A percentile compares a stretch with the other conserved stretches of the same genome.
Conservation (phyloP, 495 filamentous ascomycete genomes). For the Cetradonia linearis region DNA sequence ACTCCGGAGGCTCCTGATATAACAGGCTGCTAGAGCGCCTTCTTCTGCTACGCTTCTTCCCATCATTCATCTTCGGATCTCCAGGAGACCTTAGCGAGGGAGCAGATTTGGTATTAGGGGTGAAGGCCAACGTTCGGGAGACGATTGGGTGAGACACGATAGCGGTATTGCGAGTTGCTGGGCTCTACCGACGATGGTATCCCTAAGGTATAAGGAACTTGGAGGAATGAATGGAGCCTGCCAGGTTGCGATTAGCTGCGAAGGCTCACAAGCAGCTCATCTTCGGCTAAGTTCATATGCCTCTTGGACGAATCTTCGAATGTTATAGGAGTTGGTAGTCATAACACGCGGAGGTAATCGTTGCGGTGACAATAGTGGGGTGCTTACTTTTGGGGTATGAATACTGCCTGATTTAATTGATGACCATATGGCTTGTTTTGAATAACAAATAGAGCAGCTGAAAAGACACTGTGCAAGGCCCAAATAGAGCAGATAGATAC, state of each 20-base stretch:
- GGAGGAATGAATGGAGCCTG: not conserved
- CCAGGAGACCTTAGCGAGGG: constrained; percentile 40
- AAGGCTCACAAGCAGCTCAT: not conserved
- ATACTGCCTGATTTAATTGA: constrained; percentile 8
- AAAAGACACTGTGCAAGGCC: not conserved
- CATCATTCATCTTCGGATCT: constrained; percentile 46
- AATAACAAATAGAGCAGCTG: not conserved
- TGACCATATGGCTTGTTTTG: constrained; percentile 6
- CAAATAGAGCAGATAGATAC: constrained; percentile 9
- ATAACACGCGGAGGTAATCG: not conserved
- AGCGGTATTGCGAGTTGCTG: constrained; percentile 50
- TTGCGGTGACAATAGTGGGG: not conserved
- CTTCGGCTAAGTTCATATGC: not conserved
- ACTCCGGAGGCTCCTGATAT: constrained; percentile 89
- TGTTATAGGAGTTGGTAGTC: not conserved
- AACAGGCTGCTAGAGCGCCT: constrained; percentile 91
- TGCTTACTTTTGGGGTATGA: constrained; percentile 12
- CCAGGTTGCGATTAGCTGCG: not conserved
- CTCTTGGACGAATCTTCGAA: not conserved
- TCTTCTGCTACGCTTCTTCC: constrained; percentile 54
- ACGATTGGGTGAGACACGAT: constrained; percentile 77
- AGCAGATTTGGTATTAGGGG: constrained; percentile 59
- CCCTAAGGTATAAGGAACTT: not conserved
- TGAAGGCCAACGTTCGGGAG: constrained; percentile 71
- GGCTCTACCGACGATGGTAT: not conserved